Conservation (phyloP, 2,329 filamentous ascomycete genomes). For the Didymella segeticola region DNA sequence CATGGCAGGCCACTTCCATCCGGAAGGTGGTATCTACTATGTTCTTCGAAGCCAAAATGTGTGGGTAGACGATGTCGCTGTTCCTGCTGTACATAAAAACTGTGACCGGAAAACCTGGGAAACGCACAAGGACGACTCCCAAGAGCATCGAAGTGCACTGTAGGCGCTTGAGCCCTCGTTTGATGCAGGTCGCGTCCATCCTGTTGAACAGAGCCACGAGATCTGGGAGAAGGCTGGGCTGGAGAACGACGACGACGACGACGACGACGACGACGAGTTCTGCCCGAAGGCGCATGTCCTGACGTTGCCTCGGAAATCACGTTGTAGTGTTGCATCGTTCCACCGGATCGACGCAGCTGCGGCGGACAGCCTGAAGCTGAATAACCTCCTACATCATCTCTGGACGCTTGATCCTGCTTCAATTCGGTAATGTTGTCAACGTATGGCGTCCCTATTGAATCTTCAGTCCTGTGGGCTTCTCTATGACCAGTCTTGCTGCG, state of each 20-base stretch:
- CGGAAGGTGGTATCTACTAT: not conserved
- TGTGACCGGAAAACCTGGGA: slow-evolving; percentile 23
- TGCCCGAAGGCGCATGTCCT: not conserved
- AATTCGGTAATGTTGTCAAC: not conserved
- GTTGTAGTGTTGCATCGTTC: slow-evolving; percentile 37
- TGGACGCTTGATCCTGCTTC: not conserved
- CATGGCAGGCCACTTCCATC: not conserved
- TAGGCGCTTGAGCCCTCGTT: slow-evolving; percentile 15
- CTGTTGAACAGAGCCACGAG: not conserved
- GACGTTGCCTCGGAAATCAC: slow-evolving; percentile 22
- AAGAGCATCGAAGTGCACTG: slow-evolving; percentile 23
- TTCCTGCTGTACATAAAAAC: slow-evolving; percentile 40
- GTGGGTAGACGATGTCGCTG: slow-evolving; percentile 16
- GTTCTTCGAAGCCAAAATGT: not conserved
- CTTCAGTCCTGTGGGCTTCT: not conserved
- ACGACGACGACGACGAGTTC: not conserved
- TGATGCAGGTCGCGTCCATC: not conserved
- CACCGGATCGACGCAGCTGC: slow-evolving; percentile 33
- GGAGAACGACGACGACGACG: not conserved
- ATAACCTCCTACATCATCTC: not conserved
- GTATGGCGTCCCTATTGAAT: not conserved
- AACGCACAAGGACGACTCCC: slow-evolving; percentile 8
- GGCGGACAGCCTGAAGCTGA: slow-evolving; percentile 5
- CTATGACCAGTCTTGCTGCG: not conserved
- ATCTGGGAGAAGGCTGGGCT: not conserved